Percentiles rank a stretch among this genome's conserved stretches.
Evolutionary conservation across 208 protist species (phyloP).

Genomic region (Trichomonas vaginalis): DNA sequence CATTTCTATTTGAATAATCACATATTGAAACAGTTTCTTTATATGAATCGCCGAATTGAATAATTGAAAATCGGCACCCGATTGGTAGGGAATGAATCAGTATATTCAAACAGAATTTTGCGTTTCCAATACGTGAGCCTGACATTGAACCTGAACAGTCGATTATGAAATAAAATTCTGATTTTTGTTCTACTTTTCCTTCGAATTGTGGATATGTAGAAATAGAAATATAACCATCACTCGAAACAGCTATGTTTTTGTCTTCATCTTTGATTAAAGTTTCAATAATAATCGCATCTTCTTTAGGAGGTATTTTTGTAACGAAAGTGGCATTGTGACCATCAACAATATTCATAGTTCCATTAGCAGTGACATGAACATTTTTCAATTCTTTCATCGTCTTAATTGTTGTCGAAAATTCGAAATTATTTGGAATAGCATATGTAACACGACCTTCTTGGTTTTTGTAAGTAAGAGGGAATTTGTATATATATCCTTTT

Average conservation of each 20-base stretch:
- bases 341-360: not conserved
- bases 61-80: slow-evolving; percentile 40
- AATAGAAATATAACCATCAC: no score
- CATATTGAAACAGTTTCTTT: slow-evolving; percentile 5
- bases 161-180: slow-evolving; percentile 40
- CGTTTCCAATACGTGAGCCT: slow-evolving; percentile 19
- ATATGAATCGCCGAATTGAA: slow-evolving; percentile 32
- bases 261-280: not conserved
- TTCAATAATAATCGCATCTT: not conserved
- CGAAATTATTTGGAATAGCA: not conserved
- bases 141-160: slow-evolving; percentile 40
- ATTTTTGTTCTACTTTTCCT: not conserved
- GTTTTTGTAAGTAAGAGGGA: not conserved
- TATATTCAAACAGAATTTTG: no score
- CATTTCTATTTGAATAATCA: slow-evolving; percentile 28
- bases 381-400: not conserved
- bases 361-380: not conserved
- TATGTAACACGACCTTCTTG: not conserved
- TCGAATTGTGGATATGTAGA: not conserved
- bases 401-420: not conserved
- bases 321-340: not conserved
- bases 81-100: slow-evolving; percentile 31
- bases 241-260: not conserved
- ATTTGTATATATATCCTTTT: not conserved
- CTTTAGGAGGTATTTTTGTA: not conserved